Evolutionary conservation across 2,329 filamentous ascomycete genomes (phyloP), one percentile per base, ranked within the genome.

Genomic region (Magnaporthiopsis rhizophila): DNA sequence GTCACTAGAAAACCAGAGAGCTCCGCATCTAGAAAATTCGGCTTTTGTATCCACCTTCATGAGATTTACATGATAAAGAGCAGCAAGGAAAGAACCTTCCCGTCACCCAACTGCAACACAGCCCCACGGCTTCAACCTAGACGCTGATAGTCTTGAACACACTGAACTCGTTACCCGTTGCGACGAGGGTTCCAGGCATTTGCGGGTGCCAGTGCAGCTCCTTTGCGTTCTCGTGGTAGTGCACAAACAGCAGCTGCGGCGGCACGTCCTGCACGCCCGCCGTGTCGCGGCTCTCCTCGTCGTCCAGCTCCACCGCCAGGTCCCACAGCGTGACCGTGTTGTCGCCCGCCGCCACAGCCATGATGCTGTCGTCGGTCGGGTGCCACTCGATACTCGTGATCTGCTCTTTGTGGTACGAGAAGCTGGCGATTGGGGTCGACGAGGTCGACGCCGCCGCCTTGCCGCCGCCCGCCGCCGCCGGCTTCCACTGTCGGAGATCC

Each of bases 361-460:
- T 87, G 72, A 98, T 96, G 74, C 90, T 96, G 81, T 99, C 94
- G 72, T 99, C 95, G 1, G 91, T 94, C 2, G 95, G 94, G 76
- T 98, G 94, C 94, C 95, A 99, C 79, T 98, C 93, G 56, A 99
- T 85, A 69, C 89, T 92, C 8, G 95, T 99, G 71, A 99, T 92
- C 71, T 97, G 95, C 77, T 97, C 92, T 77, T 92, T 94, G 83
- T 99, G 93, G 81, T 97, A 98, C 72, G 87, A 84, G 79, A 98
- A 99, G 71, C 89, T 90, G 3, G 95, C 95, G n/a, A 98, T 90
- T 0, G 95, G 90, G 61, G 88, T 88, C 28, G 28, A 32, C 7
- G 38, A 53, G 7, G 38, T 58, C 7, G 90, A 89, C 11, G 61
- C 38, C 69, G 90, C 89, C 78, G 30, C 30, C 30, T 30, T 30